These are phyloP conservation scores for Melampsora allii-populina DNA, from an alignment of 1,284 basidiomycete species.

Conservation along the genomic window DNA sequence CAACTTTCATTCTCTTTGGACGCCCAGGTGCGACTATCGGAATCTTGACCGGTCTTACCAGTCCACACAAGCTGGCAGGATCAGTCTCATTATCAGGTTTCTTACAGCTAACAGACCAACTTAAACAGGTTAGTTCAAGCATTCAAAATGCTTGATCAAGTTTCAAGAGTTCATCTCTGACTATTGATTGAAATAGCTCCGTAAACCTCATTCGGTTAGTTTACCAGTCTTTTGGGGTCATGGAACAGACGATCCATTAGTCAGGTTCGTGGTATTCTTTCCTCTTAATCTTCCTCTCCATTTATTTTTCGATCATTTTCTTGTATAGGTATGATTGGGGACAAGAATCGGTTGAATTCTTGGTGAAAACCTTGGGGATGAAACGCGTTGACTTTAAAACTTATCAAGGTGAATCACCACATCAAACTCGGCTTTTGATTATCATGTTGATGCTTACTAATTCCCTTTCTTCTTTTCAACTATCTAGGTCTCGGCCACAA, in stretches of 20 bases:
- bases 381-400: conserved; percentile 20
- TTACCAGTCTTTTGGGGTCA: conserved; percentile 37
- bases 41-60: conserved; percentile 24
- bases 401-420: conserved; percentile 11
- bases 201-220: conserved; percentile 8
- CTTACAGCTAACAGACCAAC: conserved; percentile 16
- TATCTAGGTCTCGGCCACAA: conserved; percentile 16
- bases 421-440: background rate
- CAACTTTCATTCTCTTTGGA: background rate
- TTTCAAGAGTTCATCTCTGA: background rate
- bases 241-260: conserved; percentile 28
- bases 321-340: conserved; percentile 31
- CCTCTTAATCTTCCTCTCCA: background rate
- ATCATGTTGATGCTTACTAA: background rate
- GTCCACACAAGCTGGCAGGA: conserved; percentile 14
- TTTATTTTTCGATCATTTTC: background rate
- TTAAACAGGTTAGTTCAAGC: conserved; percentile 16
- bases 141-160: background rate
- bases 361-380: conserved; percentile 8
- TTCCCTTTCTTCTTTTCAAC: background rate
- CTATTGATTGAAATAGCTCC: background rate
- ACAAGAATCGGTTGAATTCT: conserved; percentile 17
- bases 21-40: conserved; percentile 14
- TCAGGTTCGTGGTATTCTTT: background rate
- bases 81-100: conserved; percentile 25